Conservation (phyloP, 768 basidiomycete genomes). For the Lyophyllum atratum region DNA sequence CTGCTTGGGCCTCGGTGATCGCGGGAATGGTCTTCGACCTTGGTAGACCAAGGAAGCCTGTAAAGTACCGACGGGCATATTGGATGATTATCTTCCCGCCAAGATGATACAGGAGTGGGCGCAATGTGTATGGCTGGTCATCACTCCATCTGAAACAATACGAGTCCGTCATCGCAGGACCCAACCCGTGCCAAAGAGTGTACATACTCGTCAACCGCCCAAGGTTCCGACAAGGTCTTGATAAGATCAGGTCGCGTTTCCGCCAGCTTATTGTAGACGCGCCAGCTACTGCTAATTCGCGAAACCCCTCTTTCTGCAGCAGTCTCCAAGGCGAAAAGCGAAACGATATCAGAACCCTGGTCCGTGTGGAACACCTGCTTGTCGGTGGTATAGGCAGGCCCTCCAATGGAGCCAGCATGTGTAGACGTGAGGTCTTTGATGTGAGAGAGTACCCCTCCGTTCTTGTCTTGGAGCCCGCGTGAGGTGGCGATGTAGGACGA, state of each 20-base stretch:
- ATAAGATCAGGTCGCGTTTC: slow-evolving; percentile 46
- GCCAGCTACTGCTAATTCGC: slow-evolving; percentile 43
- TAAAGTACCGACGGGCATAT: slow-evolving; percentile 47
- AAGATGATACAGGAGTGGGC: slow-evolving; percentile 41
- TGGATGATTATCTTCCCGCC: slow-evolving; percentile 44
- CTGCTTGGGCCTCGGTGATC: slow-evolving; percentile 49
- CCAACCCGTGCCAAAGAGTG: neutral
- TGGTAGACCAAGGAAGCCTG: slow-evolving; percentile 34
- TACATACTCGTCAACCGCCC: slow-evolving; percentile 41
- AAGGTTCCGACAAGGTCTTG: slow-evolving; percentile 41
- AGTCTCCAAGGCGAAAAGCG: slow-evolving; percentile 41
- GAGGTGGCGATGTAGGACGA: slow-evolving; percentile 22
- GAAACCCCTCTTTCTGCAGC: slow-evolving; percentile 48
- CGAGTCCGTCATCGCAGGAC: neutral
- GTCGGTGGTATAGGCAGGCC: slow-evolving; percentile 27
- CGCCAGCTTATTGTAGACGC: slow-evolving; percentile 50
- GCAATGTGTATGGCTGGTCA: slow-evolving; percentile 33
- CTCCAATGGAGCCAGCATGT: slow-evolving; percentile 18
- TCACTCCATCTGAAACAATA: slow-evolving; percentile 34
- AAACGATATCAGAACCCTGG: slow-evolving; percentile 18
- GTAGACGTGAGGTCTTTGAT: slow-evolving; percentile 24
- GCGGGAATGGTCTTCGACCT: slow-evolving; percentile 41
- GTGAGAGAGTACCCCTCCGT: slow-evolving; percentile 15
- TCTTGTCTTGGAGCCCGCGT: slow-evolving; percentile 23
- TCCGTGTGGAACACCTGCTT: slow-evolving; percentile 28